phyloP scores from a whole-genome alignment of 345 rosid species.

The Adansonia digitata region DNA sequence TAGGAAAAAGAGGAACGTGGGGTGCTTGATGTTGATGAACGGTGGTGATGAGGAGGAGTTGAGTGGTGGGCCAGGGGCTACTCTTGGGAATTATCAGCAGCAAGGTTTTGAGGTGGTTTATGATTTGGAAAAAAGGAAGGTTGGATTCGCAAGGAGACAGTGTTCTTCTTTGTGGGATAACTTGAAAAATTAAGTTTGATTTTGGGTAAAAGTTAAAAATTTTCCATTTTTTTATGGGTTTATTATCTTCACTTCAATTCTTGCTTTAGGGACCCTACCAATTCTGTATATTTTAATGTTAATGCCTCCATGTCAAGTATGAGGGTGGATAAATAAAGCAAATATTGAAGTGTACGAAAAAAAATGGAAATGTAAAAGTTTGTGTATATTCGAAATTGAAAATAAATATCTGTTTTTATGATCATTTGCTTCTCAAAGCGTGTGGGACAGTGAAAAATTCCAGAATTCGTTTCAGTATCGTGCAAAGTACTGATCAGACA shows the following conservation, averaged over 20 bases:
- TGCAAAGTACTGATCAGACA: constrained; percentile 6
- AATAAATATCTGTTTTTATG: neutral
- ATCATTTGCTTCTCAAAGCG: no score
- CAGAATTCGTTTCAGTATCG: neutral
- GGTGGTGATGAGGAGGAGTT: constrained; percentile 76
- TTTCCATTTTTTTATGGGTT: neutral
- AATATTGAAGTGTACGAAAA: constrained; percentile 19
- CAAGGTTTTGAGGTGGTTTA: constrained; percentile 96
- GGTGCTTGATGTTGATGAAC: constrained; percentile 90
- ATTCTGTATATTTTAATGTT: constrained; percentile 10
- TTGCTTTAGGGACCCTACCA: constrained; percentile 5
- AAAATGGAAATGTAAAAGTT: neutral
- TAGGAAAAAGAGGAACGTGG: constrained; percentile 45
- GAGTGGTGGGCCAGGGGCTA: constrained; percentile 74
- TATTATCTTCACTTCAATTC: constrained; percentile 16
- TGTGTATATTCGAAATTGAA: neutral
- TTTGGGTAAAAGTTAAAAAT: neutral
- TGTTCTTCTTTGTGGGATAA: constrained; percentile 85
- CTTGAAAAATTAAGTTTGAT: constrained; percentile 34
- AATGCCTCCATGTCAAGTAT: neutral
- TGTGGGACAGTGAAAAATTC: neutral
- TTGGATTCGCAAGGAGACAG: constrained; percentile 79
- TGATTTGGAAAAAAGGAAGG: constrained; percentile 64
- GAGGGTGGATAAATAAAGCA: constrained; percentile 14
- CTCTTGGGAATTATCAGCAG: constrained; percentile 82